Conservation (phyloP, 2,329 filamentous ascomycete genomes). For the Penicillium sp. region DNA sequence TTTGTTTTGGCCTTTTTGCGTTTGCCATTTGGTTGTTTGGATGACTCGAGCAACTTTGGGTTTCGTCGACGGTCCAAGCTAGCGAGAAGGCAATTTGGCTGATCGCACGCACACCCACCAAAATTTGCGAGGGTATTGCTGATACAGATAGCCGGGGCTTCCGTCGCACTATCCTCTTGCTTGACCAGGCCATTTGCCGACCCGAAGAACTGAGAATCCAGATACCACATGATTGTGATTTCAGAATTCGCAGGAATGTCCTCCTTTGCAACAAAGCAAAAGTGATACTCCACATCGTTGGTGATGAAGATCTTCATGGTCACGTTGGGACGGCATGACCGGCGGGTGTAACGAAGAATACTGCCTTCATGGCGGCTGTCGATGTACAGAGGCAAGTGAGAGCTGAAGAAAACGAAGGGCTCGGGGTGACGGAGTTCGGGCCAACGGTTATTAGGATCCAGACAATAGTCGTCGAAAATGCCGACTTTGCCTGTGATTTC, state of each 20-base stretch:
- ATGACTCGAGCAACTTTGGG: conserved; percentile 40
- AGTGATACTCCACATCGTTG: conserved; percentile 79
- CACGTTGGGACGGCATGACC: conserved; percentile 92
- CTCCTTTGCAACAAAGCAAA: conserved; percentile 87
- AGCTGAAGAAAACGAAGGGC: conserved; percentile 87
- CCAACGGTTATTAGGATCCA: conserved; percentile 71
- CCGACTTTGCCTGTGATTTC: conserved; percentile 81
- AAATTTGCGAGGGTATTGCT: conserved; percentile 57
- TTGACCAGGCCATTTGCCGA: conserved; percentile 50
- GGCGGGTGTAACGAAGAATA: conserved; percentile 82
- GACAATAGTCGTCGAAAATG: conserved; percentile 74
- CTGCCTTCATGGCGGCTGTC: conserved; percentile 90
- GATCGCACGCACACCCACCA: conserved; percentile 56
- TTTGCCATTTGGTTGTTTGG: conserved; percentile 53
- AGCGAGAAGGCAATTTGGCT: conserved; percentile 47
- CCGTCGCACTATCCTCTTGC: conserved; percentile 50
- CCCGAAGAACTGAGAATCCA: conserved; percentile 49
- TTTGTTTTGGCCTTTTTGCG: conserved; percentile 57
- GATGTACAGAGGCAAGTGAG: conserved; percentile 86
- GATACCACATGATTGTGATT: conserved; percentile 57
- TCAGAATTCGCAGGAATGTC: conserved; percentile 67
- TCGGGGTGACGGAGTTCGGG: conserved; percentile 63
- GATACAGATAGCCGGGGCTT: conserved; percentile 52
- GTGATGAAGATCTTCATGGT: conserved; percentile 84
- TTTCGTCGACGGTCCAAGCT: conserved; percentile 52